A percentile compares a stretch with the other conserved stretches of the same genome.
Evolutionary conservation across 1,139 yeast genomes (phyloP).

Genomic region (Candida albicans): DNA sequence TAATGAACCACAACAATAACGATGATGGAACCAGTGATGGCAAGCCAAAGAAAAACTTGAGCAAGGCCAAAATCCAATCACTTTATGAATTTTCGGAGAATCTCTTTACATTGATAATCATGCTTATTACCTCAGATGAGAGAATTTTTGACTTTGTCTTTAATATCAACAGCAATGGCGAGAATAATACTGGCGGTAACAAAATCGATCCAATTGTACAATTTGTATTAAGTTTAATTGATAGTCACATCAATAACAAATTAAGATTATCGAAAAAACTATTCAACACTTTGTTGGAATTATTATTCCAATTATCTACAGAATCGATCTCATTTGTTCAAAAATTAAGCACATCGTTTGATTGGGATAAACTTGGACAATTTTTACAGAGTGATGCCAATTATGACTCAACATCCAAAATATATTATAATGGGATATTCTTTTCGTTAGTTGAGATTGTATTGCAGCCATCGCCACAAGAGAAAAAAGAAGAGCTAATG

Average conservation of each 20-base stretch:
- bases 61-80: constrained; percentile 38
- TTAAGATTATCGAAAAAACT: constrained; percentile 41
- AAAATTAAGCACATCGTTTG: constrained; percentile 17
- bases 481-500: constrained; percentile 24
- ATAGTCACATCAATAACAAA: constrained; percentile 25
- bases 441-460: constrained; percentile 56
- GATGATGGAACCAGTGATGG: constrained; percentile 20
- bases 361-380: constrained; percentile 10
- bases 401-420: constrained; percentile 37
- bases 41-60: constrained; percentile 41
- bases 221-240: constrained; percentile 44
- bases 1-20: constrained; percentile 21
- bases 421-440: constrained; percentile 59
- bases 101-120: constrained; percentile 64
- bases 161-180: constrained; percentile 5
- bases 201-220: constrained; percentile 42
- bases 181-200: constrained; percentile 4
- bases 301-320: constrained; percentile 65
- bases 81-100: constrained; percentile 74
- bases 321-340: constrained; percentile 61
- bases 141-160: constrained; percentile 57
- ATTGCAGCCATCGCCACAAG: constrained; percentile 13
- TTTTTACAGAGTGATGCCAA: constrained; percentile 12
- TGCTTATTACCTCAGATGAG: constrained; percentile 65
- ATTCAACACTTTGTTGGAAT: constrained; percentile 56